A percentile compares a stretch with the other conserved stretches of the same genome.
Conservation (phyloP, 306 rosid species). For the Cajanus cajan region DNA sequence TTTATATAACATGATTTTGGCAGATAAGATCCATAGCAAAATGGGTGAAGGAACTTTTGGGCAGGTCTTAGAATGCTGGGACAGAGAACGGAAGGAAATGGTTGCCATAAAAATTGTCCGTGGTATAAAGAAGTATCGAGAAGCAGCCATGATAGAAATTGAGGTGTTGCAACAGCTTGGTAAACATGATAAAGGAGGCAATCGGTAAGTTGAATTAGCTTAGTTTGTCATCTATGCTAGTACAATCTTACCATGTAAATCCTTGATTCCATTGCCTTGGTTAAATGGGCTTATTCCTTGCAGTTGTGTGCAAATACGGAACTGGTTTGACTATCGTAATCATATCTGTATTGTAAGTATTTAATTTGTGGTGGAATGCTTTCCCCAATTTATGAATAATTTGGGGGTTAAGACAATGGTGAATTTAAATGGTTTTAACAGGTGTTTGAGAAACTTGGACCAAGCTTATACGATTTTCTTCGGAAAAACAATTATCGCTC, state of each 20-base stretch:
- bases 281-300: slow-evolving; percentile 95
- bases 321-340: slow-evolving; percentile 99
- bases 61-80: slow-evolving; percentile 98
- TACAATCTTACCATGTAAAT: not conserved
- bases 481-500: slow-evolving; percentile 99
- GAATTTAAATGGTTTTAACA: slow-evolving; percentile 96
- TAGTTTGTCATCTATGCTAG: not conserved
- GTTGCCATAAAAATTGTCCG: slow-evolving; percentile 94
- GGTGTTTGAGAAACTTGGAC: slow-evolving; percentile 99
- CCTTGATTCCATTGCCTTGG: slow-evolving; percentile 43
- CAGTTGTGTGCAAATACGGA: slow-evolving; percentile 99
- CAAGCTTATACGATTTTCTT: slow-evolving; percentile 99
- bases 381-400: slow-evolving; percentile 67
- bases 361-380: slow-evolving; percentile 79
- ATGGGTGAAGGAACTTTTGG: slow-evolving; percentile 99
- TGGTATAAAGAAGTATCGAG: slow-evolving; percentile 83
- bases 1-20: not conserved
- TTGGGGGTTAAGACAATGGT: slow-evolving; percentile 75
- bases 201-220: slow-evolving; percentile 58
- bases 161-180: slow-evolving; percentile 90
- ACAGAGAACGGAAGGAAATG: slow-evolving; percentile 85
- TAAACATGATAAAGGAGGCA: slow-evolving; percentile 88
- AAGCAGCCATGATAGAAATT: slow-evolving; percentile 98
- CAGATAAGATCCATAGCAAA: slow-evolving; percentile 86
- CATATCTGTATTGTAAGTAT: slow-evolving; percentile 99